Percentiles rank a stretch among this genome's conserved stretches.
These are phyloP conservation scores for Metarhizium brunneum DNA, from an alignment of 2,329 filamentous ascomycete species.

Conservation along the genomic window DNA sequence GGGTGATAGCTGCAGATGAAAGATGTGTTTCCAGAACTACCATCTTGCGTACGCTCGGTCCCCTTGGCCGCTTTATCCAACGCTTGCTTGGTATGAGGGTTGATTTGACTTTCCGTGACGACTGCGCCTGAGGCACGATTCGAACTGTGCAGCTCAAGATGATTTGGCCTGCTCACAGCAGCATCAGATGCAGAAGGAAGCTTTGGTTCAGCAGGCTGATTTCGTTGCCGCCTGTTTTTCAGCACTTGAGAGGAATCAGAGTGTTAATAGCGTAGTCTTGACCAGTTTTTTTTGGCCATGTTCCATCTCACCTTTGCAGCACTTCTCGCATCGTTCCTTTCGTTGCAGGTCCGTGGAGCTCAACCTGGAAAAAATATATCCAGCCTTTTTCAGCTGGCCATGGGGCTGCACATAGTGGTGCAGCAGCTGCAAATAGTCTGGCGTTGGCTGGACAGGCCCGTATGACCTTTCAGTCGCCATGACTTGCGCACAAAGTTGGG, in stretches of 20 bases:
- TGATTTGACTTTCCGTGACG: neutral
- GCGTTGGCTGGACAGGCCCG: slow-evolving; percentile 12
- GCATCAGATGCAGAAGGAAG: neutral
- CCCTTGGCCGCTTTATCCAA: neutral
- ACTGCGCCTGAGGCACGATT: neutral
- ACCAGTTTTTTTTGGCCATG: no score
- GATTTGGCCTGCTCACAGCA: neutral
- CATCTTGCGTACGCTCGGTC: neutral
- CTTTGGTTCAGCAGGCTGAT: neutral
- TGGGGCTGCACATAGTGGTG: slow-evolving; percentile 10
- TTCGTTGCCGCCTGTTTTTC: slow-evolving; percentile 1
- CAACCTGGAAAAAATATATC: slow-evolving; percentile 18
- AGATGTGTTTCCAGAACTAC: neutral
- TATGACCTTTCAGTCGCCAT: slow-evolving; percentile 1
- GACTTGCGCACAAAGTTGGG: neutral
- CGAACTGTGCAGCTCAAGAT: neutral
- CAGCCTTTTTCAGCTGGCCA: slow-evolving; percentile 13
- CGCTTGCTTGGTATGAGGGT: neutral
- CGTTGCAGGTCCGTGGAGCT: slow-evolving; percentile 16
- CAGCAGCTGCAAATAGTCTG: slow-evolving; percentile 12
- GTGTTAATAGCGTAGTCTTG: neutral
- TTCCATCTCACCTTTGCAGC: slow-evolving; percentile 14
- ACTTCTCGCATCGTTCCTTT: slow-evolving; percentile 22
- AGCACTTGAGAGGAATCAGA: neutral
- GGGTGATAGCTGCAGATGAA: slow-evolving; percentile 18